phyloP scores from a whole-genome alignment of 179 eudicot genomes.

The Silene vulgaris region DNA sequence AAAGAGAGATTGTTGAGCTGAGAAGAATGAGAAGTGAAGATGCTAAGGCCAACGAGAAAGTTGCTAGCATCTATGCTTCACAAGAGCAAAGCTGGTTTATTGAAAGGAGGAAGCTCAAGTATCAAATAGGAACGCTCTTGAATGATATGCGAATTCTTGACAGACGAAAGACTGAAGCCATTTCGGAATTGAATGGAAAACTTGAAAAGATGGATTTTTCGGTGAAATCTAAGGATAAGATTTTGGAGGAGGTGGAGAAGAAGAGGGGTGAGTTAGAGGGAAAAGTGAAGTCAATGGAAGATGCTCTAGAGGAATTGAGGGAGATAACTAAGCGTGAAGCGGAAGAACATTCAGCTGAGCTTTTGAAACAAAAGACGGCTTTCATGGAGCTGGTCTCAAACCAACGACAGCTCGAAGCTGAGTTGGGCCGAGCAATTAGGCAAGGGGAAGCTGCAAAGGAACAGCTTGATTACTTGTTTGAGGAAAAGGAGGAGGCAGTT shows the following conservation, averaged over 20 bases:
- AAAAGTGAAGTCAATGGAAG: slow-evolving; percentile 37
- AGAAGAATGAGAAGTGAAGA: slow-evolving; percentile 67
- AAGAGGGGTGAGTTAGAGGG: slow-evolving; percentile 56
- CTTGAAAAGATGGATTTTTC: slow-evolving; percentile 44
- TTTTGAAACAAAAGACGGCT: slow-evolving; percentile 73
- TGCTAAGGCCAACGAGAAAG: slow-evolving; percentile 89
- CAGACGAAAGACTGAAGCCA: slow-evolving; percentile 35
- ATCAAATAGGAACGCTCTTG: slow-evolving; percentile 52
- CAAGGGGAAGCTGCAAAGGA: slow-evolving; percentile 66
- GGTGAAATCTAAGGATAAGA: slow-evolving; percentile 48
- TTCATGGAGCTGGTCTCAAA: slow-evolving; percentile 84
- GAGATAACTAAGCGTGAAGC: slow-evolving; percentile 46
- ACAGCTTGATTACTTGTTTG: slow-evolving; percentile 51
- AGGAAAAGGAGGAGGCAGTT: slow-evolving; percentile 67
- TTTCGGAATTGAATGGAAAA: slow-evolving; percentile 47
- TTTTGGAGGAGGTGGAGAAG: slow-evolving; percentile 45
- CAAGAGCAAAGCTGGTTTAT: slow-evolving; percentile 75
- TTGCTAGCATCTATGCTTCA: slow-evolving; percentile 67
- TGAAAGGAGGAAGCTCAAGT: slow-evolving; percentile 62
- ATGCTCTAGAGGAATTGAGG: slow-evolving; percentile 49
- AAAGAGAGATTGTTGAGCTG: slow-evolving; percentile 49
- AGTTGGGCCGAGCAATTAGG: slow-evolving; percentile 63
- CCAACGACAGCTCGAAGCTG: slow-evolving; percentile 86
- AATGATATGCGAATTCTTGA: slow-evolving; percentile 53
- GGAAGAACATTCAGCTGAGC: slow-evolving; percentile 53